Evolutionary conservation across 1,284 basidiomycete genomes (phyloP).

Genomic region (Ustilago trichophora): DNA sequence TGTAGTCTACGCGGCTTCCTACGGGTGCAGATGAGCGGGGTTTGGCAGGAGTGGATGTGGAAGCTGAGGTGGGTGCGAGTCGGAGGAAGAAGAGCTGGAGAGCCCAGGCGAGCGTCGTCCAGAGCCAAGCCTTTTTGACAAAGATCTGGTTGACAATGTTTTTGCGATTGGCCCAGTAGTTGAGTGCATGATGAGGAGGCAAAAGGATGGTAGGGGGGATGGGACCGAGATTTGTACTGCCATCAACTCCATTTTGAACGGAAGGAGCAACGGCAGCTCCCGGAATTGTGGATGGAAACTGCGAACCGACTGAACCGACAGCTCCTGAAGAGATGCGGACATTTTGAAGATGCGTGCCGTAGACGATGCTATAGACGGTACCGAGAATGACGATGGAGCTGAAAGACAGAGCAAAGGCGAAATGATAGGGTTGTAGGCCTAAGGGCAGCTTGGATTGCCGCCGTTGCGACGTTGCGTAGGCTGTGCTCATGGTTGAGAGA

Average conservation of each 20-base stretch:
- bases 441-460: conserved; percentile 29
- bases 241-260: conserved; percentile 66
- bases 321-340: conserved; percentile 63
- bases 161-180: conserved; percentile 74
- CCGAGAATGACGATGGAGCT: conserved; percentile 70
- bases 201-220: conserved; percentile 72
- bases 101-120: conserved; percentile 72
- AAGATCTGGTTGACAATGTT: conserved; percentile 86
- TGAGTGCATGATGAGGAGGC: conserved; percentile 36
- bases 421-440: conserved; percentile 39
- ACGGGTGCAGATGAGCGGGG: conserved; percentile 4
- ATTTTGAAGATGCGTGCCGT: conserved; percentile 68
- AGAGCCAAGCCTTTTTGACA: conserved; percentile 90
- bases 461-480: conserved; percentile 1
- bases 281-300: conserved; percentile 24
- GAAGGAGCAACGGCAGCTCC: conserved; percentile 29
- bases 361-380: conserved; percentile 72
- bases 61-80: conserved; percentile 5
- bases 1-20: conserved; percentile 5
- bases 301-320: background rate
- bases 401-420: conserved; percentile 56
- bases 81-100: conserved; percentile 33
- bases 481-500: conserved; percentile 11
- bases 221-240: conserved; percentile 72
- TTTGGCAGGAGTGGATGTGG: background rate